Percentiles rank a stretch among this genome's conserved stretches.
Evolutionary conservation across 192 early-diverging fungal species (phyloP).

Genomic region (Piromyces finnis): DNA sequence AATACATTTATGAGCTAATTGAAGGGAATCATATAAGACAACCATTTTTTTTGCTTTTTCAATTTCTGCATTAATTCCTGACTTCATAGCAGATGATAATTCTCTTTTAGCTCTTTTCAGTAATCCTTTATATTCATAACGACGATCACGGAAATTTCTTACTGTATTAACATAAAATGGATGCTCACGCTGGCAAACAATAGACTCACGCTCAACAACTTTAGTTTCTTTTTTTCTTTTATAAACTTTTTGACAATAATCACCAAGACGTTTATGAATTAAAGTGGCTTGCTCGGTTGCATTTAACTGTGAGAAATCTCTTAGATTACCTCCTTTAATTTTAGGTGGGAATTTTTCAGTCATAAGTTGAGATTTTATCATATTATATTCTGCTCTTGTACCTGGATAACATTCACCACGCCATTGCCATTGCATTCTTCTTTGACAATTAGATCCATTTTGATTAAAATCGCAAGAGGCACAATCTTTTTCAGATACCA

Average conservation of each 20-base stretch:
- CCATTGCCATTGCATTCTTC: slow-evolving; percentile 93
- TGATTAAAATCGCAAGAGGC: slow-evolving; percentile 86
- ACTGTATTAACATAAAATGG: slow-evolving; percentile 98
- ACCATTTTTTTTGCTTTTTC: slow-evolving; percentile 83
- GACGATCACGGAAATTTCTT: slow-evolving; percentile 83
- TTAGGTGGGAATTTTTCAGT: slow-evolving; percentile 60
- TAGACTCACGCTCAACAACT: slow-evolving; percentile 63
- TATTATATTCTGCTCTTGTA: slow-evolving; percentile 71
- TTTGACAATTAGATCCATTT: slow-evolving; percentile 72
- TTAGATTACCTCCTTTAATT: slow-evolving; percentile 17
- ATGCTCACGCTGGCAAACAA: slow-evolving; percentile 94
- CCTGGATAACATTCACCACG: slow-evolving; percentile 90
- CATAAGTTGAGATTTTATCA: slow-evolving; percentile 74
- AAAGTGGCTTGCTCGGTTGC: slow-evolving; percentile 44
- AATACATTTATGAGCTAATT: slow-evolving; percentile 94
- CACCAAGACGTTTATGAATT: slow-evolving; percentile 60
- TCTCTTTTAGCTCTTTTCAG: slow-evolving; percentile 83
- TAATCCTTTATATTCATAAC: slow-evolving; percentile 92
- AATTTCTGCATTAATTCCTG: slow-evolving; percentile 44
- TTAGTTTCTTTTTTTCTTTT: slow-evolving; percentile 62
- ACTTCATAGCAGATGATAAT: slow-evolving; percentile 42
- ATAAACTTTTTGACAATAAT: slow-evolving; percentile 81
- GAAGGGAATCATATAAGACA: slow-evolving; percentile 90
- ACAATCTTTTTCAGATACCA: slow-evolving; percentile 72
- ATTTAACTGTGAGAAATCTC: slow-evolving; percentile 43